These are phyloP conservation scores for Arctium lappa DNA, from an alignment of 129 eudicot species.

Conservation along the genomic window DNA sequence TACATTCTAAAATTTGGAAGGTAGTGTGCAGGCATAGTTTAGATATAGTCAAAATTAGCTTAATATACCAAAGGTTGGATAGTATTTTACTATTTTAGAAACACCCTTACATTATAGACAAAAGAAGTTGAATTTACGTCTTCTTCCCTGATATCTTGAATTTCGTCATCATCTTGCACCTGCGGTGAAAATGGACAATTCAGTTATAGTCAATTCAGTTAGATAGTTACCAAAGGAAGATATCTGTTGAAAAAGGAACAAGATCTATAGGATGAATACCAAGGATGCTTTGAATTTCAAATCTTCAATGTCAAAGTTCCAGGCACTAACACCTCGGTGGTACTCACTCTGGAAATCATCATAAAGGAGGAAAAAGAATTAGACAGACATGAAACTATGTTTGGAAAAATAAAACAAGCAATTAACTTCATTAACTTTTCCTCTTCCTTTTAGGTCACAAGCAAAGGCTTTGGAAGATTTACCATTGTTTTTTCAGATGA, in stretches of 20 bases:
- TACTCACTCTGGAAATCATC: slow-evolving; percentile 76
- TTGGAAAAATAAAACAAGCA: background rate
- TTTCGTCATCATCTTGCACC: slow-evolving; percentile 95
- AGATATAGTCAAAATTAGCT: slow-evolving; percentile 5
- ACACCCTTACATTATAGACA: slow-evolving; percentile 43
- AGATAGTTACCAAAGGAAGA: background rate
- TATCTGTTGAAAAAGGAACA: slow-evolving; percentile 1
- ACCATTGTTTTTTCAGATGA: no score
- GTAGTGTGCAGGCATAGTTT: background rate
- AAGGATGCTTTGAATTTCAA: slow-evolving; percentile 85
- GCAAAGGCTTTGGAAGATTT: no score
- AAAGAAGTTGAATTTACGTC: slow-evolving; percentile 44
- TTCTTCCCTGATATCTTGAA: slow-evolving; percentile 58
- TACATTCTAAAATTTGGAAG: background rate
- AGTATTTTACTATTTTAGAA: background rate
- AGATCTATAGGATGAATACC: slow-evolving; percentile 43
- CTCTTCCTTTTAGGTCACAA: no score
- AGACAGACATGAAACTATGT: background rate
- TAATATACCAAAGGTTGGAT: slow-evolving; percentile 2
- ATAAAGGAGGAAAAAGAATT: background rate
- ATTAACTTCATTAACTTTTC: background rate
- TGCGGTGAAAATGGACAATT: slow-evolving; percentile 16
- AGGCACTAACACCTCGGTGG: slow-evolving; percentile 98
- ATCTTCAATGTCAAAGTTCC: slow-evolving; percentile 97
- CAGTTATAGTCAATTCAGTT: slow-evolving; percentile 1